Conservation (phyloP, 1,284 basidiomycete species). For the Microbotryum violaceum region DNA sequence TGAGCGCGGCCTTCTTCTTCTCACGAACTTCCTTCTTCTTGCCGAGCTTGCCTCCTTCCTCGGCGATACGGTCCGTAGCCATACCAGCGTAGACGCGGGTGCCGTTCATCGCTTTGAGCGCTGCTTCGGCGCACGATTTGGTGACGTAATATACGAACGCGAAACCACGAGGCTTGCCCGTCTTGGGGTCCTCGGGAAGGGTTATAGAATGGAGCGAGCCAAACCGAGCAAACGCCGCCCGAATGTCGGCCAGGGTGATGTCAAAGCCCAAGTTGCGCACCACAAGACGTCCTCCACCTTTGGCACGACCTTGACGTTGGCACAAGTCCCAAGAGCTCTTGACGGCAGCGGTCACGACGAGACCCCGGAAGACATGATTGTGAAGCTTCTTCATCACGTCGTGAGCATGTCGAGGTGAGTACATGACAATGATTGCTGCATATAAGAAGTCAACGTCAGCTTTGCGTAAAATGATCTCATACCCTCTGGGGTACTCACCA, state of each 20-base stretch:
- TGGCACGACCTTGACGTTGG: constrained; percentile 43
- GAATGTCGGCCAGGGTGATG: constrained; percentile 72
- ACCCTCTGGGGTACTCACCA: constrained; percentile 4
- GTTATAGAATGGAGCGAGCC: constrained; percentile 82
- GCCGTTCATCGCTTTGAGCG: constrained; percentile 77
- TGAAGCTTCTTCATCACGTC: constrained; percentile 80
- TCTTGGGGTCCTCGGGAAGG: constrained; percentile 51
- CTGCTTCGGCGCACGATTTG: constrained; percentile 74
- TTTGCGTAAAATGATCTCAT: constrained; percentile 35
- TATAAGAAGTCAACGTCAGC: neutral
- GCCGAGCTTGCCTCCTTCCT: constrained; percentile 61
- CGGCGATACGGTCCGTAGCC: constrained; percentile 47
- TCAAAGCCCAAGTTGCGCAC: constrained; percentile 78
- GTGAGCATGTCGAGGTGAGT: constrained; percentile 52
- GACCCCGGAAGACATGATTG: constrained; percentile 87
- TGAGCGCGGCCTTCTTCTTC: constrained; percentile 45
- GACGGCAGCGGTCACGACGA: constrained; percentile 74
- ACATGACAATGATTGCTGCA: constrained; percentile 68
- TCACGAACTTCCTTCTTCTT: constrained; percentile 61
- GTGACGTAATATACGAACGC: constrained; percentile 94
- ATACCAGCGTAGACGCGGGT: constrained; percentile 59
- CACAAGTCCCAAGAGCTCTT: constrained; percentile 51
- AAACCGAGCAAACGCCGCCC: constrained; percentile 76
- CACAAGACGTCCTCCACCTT: constrained; percentile 70
- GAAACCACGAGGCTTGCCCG: constrained; percentile 62